A percentile compares a stretch with the other conserved stretches of the same genome.
Conservation (phyloP, 164 flowering plant genomes). For the Chimonanthus praecox region DNA sequence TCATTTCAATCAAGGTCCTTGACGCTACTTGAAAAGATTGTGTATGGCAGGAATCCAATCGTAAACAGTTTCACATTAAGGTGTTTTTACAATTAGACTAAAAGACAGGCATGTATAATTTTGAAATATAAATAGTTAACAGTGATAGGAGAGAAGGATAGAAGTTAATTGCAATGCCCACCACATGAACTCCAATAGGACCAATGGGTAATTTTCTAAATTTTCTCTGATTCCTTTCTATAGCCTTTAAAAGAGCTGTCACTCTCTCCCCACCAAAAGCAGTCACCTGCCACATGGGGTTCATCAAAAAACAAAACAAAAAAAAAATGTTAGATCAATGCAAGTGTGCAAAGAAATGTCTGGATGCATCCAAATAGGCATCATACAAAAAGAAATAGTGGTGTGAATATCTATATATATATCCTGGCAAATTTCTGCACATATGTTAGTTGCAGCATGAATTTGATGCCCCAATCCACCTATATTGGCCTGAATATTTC, state of each 20-base stretch:
- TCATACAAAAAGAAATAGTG: not conserved
- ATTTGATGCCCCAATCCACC: not conserved
- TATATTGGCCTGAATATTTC: too few species aligned
- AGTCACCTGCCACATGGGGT: slow-evolving; percentile 53
- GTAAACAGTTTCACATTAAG: too few species aligned
- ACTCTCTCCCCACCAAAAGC: slow-evolving; percentile 95
- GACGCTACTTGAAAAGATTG: too few species aligned
- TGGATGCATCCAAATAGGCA: not conserved
- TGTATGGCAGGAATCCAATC: too few species aligned
- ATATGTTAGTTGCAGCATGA: not conserved
- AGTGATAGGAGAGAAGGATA: not conserved
- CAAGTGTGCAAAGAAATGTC: not conserved
- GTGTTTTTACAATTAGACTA: too few species aligned
- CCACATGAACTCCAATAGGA: slow-evolving; percentile 93
- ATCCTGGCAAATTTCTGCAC: not conserved
- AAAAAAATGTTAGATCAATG: not conserved
- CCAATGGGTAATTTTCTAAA: slow-evolving; percentile 85
- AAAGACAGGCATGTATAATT: too few species aligned
- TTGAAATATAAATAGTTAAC: not conserved
- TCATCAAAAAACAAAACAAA: not conserved
- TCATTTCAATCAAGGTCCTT: too few species aligned
- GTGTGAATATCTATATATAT: not conserved
- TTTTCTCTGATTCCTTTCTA: slow-evolving; percentile 55
- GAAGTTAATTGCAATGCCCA: slow-evolving; percentile 21
- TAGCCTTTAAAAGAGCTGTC: slow-evolving; percentile 46